Base-by-base conservation (phyloP, 2,329 filamentous ascomycete species). In the Capronia coronata region DNA sequence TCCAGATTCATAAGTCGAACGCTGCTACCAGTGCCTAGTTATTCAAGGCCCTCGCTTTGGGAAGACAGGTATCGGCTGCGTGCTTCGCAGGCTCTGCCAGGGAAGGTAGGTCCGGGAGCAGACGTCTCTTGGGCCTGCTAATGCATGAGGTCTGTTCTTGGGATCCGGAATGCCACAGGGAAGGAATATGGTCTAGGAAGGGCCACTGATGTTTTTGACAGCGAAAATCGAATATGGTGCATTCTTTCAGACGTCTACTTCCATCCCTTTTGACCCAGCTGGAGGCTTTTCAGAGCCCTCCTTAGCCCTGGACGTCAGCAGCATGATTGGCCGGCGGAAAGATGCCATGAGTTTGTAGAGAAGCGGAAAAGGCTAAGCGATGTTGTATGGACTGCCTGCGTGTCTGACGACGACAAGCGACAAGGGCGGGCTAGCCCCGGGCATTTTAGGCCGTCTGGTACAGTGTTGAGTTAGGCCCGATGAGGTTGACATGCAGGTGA, bases 321-420 rank as follows among this genome's bases (percentile, higher is more conserved):
- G 8, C 44, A 49, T 51, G 54, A 56, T 54, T 54, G 51, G 51
- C 19, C 46, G 49, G 46, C 39, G 49, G 42, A 27, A 40, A 22
- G 27, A 23, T 47, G 50, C 32, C 18, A 16, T 43, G 21, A 42
- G 40, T 40, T 14, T 37, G 39, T 43, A 45, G 34, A 46, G 32
- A 37, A 44, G 42, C 45, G 43, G 50, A 40, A 39, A 41, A 43
- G 39, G 48, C 49, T 43, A 43, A 54, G 50, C 39, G 41, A n/a
- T 46, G 29, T 46, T 29, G 47, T 27, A 44, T 43, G 45, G 44
- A 47, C 32, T 51, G 51, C 38, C 47, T 46, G 54, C 46, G 47
- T 50, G 51, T 49, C 48, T 56, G 54, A 52, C 53, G 50, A 46
- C 41, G 46, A 55, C 53, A 18, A 40, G 50, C n/a, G n/a, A n/a